phyloP scores from a whole-genome alignment of 371 early-diverging fungal species.

The Mucor circinelloides region DNA sequence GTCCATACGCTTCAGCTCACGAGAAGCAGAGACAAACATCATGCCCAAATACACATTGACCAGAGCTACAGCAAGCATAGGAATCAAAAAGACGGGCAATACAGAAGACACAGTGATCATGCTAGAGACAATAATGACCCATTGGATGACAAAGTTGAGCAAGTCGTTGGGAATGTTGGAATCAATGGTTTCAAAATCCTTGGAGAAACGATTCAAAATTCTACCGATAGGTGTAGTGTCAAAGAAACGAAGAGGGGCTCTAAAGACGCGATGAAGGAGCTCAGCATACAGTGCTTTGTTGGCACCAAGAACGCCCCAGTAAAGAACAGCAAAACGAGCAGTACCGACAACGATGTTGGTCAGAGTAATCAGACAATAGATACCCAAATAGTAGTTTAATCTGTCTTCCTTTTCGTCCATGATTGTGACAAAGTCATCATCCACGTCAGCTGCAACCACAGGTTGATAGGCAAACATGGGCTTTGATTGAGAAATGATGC shows the following conservation, averaged over 20 bases:
- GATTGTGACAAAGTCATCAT: background rate
- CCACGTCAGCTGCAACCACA: background rate
- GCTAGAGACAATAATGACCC: conserved; percentile 59
- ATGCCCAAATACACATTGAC: conserved; percentile 50
- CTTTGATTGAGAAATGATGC: conserved; percentile 23
- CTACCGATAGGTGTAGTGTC: conserved; percentile 62
- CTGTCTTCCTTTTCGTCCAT: conserved; percentile 11
- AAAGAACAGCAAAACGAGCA: conserved; percentile 36
- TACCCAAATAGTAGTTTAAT: conserved; percentile 37
- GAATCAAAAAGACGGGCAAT: conserved; percentile 52
- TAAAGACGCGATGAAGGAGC: conserved; percentile 34
- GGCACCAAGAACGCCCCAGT: conserved; percentile 48
- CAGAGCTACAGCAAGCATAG: conserved; percentile 35
- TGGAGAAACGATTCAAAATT: conserved; percentile 73
- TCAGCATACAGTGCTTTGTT: conserved; percentile 19
- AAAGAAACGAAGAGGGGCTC: conserved; percentile 40
- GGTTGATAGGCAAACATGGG: conserved; percentile 9
- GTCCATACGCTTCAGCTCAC: conserved; percentile 78
- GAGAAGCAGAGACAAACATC: conserved; percentile 60
- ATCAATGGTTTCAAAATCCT: conserved; percentile 51
- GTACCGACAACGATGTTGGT: conserved; percentile 37
- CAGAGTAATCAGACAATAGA: conserved; percentile 49
- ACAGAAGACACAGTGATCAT: conserved; percentile 58
- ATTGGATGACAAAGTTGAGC: conserved; percentile 54
- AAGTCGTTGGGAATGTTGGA: conserved; percentile 42